Evolutionary conservation across 1,284 basidiomycete genomes (phyloP), one percentile per base, ranked within the genome.

Genomic region (Crucibulum cyathiforme): DNA sequence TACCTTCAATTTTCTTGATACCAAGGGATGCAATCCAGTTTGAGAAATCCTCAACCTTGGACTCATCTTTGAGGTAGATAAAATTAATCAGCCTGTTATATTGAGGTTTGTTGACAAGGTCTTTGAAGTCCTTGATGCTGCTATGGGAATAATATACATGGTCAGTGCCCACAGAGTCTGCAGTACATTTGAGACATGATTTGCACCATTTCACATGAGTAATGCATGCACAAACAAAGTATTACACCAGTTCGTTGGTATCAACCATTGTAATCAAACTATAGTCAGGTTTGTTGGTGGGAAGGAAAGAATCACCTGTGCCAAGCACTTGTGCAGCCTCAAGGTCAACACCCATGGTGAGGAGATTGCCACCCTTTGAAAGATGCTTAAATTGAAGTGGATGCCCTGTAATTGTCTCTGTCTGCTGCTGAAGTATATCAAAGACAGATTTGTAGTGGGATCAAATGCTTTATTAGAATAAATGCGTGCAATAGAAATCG

Each of bases 291-390:
- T 48, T 6, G 5, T 48, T n/a, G 3, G 15, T 48, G 3, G 12
- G 2, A 2, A 48, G 12, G 19, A 59, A 58, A 3, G 58, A 59
- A 17, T 58, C 56, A 19, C 55, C 56, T 0, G 58, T 54, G 10
- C 58, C 61, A 7, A 63, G 61, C 4, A 49, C 59, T 46, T 67
- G 67, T 0, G 68, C 59, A 37, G 62, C 43, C 52, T 70, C 67
- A 36, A 68, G 39, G 43, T 70, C 66, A 7, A 60, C 63, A 38
- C 59, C 55, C 9, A 71, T 43, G 8, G 53, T 51, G 17, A 67
- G 17, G 3, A 67, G 60, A 17, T 58, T 66, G 3, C 63, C 62
- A 17, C 47, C 58, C 13, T 5, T 52, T 2, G 62, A 63, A 12
- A 71, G 53, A 9, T 57, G 56, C 43, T 69, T 67, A 46, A 70